A percentile compares a stretch with the other conserved stretches of the same genome.
phyloP scores from a whole-genome alignment of 2,329 filamentous ascomycete species.

The Cordyceps tenuipes region DNA sequence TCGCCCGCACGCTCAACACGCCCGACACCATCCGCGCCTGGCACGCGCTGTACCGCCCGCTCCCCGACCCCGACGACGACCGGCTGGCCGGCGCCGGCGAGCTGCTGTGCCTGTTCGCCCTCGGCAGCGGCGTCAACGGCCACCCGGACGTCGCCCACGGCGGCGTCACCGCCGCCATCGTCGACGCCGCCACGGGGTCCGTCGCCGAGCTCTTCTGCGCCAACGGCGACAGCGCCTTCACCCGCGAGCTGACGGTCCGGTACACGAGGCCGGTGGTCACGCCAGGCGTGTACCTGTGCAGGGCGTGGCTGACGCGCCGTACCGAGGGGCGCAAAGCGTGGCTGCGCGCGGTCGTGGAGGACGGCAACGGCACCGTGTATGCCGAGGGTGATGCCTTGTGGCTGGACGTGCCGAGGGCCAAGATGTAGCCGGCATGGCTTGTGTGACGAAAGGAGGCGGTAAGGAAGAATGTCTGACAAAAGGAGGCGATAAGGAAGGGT shows the following conservation, averaged over 20 bases:
- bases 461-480: not conserved
- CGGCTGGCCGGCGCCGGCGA: conserved; percentile 1
- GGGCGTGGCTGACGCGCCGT: conserved; percentile 10
- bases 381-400: conserved; percentile 5
- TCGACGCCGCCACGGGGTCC: conserved; percentile 17
- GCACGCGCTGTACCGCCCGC: conserved; percentile 2
- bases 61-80: not conserved
- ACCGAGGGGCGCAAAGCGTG: conserved; percentile 16
- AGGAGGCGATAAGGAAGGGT: not conserved
- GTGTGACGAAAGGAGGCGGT: not conserved
- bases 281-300: conserved; percentile 12
- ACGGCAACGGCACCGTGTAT: conserved; percentile 7
- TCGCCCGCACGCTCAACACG: not conserved
- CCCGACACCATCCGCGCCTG: conserved; percentile 4
- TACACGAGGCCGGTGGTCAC: conserved; percentile 15
- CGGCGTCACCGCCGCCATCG: conserved; percentile 15
- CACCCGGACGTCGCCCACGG: conserved; percentile 17
- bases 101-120: conserved; percentile 7
- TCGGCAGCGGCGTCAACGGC: conserved; percentile 15
- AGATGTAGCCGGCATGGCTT: not conserved
- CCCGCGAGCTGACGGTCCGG: conserved; percentile 15
- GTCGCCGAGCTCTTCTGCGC: conserved; percentile 11
- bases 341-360: conserved; percentile 14
- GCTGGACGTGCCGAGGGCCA: not conserved
- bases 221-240: conserved; percentile 14